Evolutionary conservation across 768 basidiomycete species (phyloP).

Genomic region (Rickenella mellea): DNA sequence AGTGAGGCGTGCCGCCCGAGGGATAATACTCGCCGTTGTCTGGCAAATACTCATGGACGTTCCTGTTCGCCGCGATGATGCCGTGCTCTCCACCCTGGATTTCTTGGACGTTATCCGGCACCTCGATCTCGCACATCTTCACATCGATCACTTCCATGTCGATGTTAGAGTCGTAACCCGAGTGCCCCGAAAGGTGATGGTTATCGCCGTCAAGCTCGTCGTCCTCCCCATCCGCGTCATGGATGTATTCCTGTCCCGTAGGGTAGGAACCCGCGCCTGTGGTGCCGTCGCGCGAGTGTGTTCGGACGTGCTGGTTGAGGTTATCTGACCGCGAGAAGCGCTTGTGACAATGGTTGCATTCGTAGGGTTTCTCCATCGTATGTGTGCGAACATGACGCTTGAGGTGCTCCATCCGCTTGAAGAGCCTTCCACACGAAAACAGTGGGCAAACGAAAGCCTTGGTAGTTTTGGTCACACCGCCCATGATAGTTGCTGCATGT

Average conservation of each 20-base stretch:
- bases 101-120: constrained; percentile 44
- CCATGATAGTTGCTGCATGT: constrained; percentile 12
- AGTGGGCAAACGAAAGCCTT: constrained; percentile 78
- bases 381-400: constrained; percentile 84
- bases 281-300: constrained; percentile 46
- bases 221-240: constrained; percentile 15
- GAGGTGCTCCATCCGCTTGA: constrained; percentile 90
- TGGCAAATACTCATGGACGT: constrained; percentile 11
- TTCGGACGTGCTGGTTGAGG: constrained; percentile 76
- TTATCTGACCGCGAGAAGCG: constrained; percentile 86
- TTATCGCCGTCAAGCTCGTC: constrained; percentile 10
- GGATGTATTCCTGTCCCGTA: constrained; percentile 17
- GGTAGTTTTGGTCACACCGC: constrained; percentile 5
- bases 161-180: background rate
- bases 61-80: constrained; percentile 24
- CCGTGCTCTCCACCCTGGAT: constrained; percentile 52
- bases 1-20: constrained; percentile 10
- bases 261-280: constrained; percentile 20
- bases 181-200: background rate
- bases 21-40: constrained; percentile 12
- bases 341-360: constrained; percentile 66
- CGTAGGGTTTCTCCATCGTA: constrained; percentile 80
- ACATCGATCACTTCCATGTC: constrained; percentile 28
- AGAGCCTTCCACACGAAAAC: constrained; percentile 72
- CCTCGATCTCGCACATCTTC: constrained; percentile 52